Conservation (phyloP, 768 basidiomycete species). For the Mycena capillaripes region DNA sequence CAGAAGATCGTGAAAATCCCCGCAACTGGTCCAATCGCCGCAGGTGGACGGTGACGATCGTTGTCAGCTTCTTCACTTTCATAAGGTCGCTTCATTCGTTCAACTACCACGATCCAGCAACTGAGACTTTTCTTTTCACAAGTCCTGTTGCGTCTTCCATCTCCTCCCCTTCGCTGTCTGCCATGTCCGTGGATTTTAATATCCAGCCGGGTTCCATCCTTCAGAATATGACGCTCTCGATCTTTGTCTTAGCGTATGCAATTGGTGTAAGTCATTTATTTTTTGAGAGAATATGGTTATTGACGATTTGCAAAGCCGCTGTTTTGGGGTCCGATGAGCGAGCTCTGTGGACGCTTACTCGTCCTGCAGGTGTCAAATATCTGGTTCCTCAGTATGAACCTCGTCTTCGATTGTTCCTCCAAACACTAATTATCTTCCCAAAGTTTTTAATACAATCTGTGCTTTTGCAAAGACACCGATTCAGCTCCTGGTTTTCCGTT, state of each 20-base stretch:
- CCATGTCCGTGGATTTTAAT: conserved; percentile 44
- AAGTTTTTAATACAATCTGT: conserved; percentile 64
- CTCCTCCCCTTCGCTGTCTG: conserved; percentile 45
- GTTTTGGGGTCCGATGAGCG: conserved; percentile 55
- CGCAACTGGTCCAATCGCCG: conserved; percentile 59
- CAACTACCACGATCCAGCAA: background rate
- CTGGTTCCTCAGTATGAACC: conserved; percentile 62
- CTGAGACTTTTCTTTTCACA: background rate
- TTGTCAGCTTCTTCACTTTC: conserved; percentile 69
- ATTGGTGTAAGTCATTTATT: conserved; percentile 43
- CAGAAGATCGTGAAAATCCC: conserved; percentile 47
- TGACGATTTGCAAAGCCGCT: conserved; percentile 43
- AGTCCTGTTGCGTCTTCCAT: conserved; percentile 52
- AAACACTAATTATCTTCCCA: conserved; percentile 4
- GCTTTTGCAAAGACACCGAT: conserved; percentile 65
- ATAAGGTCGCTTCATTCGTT: conserved; percentile 48
- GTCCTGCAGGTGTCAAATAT: conserved; percentile 71
- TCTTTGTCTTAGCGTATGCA: conserved; percentile 59
- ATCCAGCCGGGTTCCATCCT: conserved; percentile 49
- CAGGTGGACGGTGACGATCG: conserved; percentile 64
- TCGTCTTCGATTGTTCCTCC: background rate
- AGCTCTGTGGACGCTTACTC: conserved; percentile 56
- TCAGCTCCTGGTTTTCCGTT: conserved; percentile 71
- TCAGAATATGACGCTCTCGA: conserved; percentile 56
- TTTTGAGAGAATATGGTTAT: background rate